A percentile compares a stretch with the other conserved stretches of the same genome.
phyloP scores from a whole-genome alignment of 257 asterid species.

The Scutellaria galericulata region DNA sequence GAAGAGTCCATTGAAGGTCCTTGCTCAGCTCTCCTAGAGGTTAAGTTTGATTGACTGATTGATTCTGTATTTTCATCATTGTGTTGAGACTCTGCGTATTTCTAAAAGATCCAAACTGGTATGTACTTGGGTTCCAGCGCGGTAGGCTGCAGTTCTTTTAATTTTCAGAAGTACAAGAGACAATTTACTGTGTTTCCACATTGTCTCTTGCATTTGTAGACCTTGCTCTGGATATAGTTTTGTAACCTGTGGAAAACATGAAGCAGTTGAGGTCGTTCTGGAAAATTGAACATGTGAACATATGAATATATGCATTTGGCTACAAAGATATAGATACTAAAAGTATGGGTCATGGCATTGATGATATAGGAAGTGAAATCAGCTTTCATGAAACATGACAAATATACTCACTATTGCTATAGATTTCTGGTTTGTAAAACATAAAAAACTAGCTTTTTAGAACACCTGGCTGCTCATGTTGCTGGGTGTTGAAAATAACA shows the following conservation, averaged over 20 bases:
- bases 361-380: background rate
- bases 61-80: background rate
- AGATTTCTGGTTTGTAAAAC: background rate
- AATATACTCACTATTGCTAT: background rate
- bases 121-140: background rate
- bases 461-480: background rate
- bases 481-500: background rate
- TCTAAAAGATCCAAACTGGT: conserved; percentile 9
- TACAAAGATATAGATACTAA: background rate
- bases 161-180: background rate
- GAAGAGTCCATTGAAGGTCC: conserved; percentile 4
- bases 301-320: background rate
- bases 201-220: conserved; percentile 13
- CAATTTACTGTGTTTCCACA: background rate
- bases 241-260: background rate
- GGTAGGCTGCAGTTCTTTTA: background rate
- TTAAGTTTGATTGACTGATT: conserved; percentile 3
- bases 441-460: background rate
- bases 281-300: background rate
- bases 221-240: background rate
- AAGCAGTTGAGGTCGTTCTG: background rate
- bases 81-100: background rate
- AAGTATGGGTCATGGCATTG: conserved; percentile 3
- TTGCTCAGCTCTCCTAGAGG: conserved; percentile 25
- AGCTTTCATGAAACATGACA: background rate